Evolutionary conservation across 2,329 filamentous ascomycete species (phyloP).

Genomic region (Sporothrix humicola): DNA sequence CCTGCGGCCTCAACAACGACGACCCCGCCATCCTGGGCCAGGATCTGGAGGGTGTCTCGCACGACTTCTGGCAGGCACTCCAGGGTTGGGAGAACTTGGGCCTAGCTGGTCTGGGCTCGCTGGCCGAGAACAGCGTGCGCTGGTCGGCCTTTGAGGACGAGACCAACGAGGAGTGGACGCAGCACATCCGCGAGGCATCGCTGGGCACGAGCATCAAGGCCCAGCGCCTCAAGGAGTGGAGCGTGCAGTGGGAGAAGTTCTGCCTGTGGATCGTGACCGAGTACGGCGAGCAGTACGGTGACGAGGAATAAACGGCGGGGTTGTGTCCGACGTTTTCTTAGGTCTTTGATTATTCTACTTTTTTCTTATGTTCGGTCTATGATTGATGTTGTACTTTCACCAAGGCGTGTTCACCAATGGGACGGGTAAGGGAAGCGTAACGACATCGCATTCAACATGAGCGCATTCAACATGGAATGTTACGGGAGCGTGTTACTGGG

Average conservation of each 20-base stretch:
- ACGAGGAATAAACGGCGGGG: slow-evolving; percentile 36
- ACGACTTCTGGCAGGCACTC: slow-evolving; percentile 93
- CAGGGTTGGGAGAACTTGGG: slow-evolving; percentile 93
- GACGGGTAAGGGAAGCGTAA: slow-evolving; percentile 13
- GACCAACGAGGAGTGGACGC: slow-evolving; percentile 69
- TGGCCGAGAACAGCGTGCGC: slow-evolving; percentile 90
- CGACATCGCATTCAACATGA: slow-evolving; percentile 29
- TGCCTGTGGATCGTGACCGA: slow-evolving; percentile 88
- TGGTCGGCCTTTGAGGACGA: slow-evolving; percentile 91
- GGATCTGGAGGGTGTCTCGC: slow-evolving; percentile 78
- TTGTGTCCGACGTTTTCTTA: neutral
- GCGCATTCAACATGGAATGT: slow-evolving; percentile 21
- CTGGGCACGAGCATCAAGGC: slow-evolving; percentile 74
- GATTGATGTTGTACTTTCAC: slow-evolving; percentile 7
- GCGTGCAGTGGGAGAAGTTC: slow-evolving; percentile 82
- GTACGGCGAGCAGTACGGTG: slow-evolving; percentile 68
- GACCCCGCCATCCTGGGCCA: slow-evolving; percentile 86
- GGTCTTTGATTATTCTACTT: slow-evolving; percentile 37
- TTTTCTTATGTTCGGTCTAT: neutral
- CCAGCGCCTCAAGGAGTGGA: slow-evolving; percentile 76
- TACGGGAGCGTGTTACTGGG: neutral
- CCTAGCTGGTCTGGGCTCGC: slow-evolving; percentile 79
- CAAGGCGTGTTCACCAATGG: slow-evolving; percentile 3
- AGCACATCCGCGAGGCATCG: slow-evolving; percentile 74
- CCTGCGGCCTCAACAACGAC: slow-evolving; percentile 86